Conservation (phyloP, 176 grass and related monocot species). For the Triticum aestivum region IWGSC_CS_RefSeq_v2.1 NC_057812.1:557317474-557317973, state of each 20-base stretch:
- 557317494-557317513: constrained; percentile 3
- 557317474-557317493: neutral
- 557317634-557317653: constrained; percentile 1
- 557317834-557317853: constrained; percentile 47
- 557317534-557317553: constrained; percentile 41
- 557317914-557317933: constrained; percentile 30
- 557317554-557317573: constrained; percentile 7
- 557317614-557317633: constrained; percentile 7
- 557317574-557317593: neutral
- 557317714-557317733: constrained; percentile 37
- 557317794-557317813: neutral
- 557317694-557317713: neutral
- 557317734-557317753: neutral
- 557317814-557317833: constrained; percentile 19
- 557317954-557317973: neutral
- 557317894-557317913: neutral
- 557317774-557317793: constrained; percentile 10
- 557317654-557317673: constrained; percentile 7
- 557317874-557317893: constrained; percentile 44
- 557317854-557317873: constrained; percentile 67
- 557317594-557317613: constrained; percentile 13
- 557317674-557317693: neutral
- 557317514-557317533: neutral
- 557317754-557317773: constrained; percentile 8
- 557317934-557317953: constrained; percentile 18